Conservation (phyloP, 2,329 filamentous ascomycete genomes). For the Pseudogymnoascus sp. region DNA sequence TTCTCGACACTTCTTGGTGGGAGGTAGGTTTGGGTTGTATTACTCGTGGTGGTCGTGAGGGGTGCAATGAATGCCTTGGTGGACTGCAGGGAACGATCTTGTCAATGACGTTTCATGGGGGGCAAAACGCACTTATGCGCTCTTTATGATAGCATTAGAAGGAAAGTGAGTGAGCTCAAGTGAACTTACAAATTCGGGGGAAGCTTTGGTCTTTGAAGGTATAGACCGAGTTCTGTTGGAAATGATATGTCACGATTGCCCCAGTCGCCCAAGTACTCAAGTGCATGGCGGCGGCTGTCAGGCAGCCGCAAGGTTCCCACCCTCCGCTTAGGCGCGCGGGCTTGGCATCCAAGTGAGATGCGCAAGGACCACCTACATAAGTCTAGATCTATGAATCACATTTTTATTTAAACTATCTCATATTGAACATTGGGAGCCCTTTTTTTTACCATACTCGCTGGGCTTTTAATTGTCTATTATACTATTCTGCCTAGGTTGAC, state of each 20-base stretch:
- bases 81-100: constrained; percentile 2
- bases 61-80: not conserved
- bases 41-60: not conserved
- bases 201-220: not conserved
- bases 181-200: not conserved
- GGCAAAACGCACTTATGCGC: not conserved
- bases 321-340: constrained; percentile 1
- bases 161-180: not conserved
- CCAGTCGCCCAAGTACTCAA: not conserved
- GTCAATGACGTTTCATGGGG: constrained; percentile 4
- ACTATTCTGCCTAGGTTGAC: not conserved
- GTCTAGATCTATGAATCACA: not conserved
- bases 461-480: not conserved
- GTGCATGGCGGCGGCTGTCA: constrained; percentile 5
- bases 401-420: not conserved
- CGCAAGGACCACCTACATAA: not conserved
- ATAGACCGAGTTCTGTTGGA: constrained; percentile 6
- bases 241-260: constrained; percentile 5
- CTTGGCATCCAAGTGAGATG: not conserved
- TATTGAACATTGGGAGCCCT: not conserved
- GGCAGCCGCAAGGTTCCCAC: not conserved
- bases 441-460: not conserved
- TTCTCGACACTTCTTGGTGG: not conserved
- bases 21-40: not conserved
- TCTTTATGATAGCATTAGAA: not conserved